Percentiles rank a stretch among this genome's conserved stretches.
Evolutionary conservation across 345 rosid species (phyloP).

Genomic region (Nephelium lappaceum): DNA sequence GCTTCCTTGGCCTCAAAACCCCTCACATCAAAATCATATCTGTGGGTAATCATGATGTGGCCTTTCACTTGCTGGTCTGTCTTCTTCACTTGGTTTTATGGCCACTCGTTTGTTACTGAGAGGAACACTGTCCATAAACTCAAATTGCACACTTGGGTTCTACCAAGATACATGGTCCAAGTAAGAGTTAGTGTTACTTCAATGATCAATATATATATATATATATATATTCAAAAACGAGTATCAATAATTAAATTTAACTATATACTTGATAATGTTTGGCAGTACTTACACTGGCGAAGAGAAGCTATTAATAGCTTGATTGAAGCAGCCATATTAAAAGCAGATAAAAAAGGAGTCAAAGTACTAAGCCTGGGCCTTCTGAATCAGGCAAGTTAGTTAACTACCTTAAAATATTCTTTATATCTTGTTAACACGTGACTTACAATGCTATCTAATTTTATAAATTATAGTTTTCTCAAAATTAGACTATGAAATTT

Average conservation of each 20-base stretch:
- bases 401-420: no score
- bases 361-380: conserved; percentile 49
- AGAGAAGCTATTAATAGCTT: neutral
- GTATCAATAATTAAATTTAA: neutral
- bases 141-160: conserved; percentile 46
- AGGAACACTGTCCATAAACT: conserved; percentile 36
- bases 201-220: neutral
- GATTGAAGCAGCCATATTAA: conserved; percentile 40
- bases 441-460: neutral
- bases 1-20: conserved; percentile 49
- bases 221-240: neutral
- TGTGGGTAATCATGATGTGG: conserved; percentile 32
- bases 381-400: conserved; percentile 44
- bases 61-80: conserved; percentile 34
- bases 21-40: conserved; percentile 22
- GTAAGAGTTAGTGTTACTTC: conserved; percentile 14
- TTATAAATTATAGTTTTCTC: neutral
- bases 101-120: conserved; percentile 33
- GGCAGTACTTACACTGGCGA: no score
- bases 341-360: conserved; percentile 41
- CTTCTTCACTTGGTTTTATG: conserved; percentile 25
- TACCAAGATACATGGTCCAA: conserved; percentile 45
- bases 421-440: no score
- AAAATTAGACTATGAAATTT: no score
- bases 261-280: neutral